Base-by-base conservation (phyloP, 805 yeast genomes). In the Barnettozyma sp. region DNA sequence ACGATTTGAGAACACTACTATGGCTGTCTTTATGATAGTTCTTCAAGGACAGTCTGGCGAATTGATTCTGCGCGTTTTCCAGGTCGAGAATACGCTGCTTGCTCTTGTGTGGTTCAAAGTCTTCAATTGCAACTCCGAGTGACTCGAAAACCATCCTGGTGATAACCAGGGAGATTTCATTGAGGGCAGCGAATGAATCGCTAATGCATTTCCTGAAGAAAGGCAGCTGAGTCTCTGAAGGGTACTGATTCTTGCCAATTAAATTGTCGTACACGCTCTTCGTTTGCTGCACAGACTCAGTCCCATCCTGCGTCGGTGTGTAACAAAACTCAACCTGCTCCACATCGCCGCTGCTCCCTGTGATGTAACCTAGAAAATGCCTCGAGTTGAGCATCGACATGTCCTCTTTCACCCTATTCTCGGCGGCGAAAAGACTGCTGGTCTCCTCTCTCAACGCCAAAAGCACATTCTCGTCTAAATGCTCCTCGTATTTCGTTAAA, bases 141-240 rank as follows among this genome's bases (percentile, higher is more conserved):
- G 81, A 62, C 47, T 77, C 81, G 20, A 74, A 67, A 4, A 76
- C 71, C 21, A 74, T 61, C 26, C 54, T 50, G 18, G 72, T 58
- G 38, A 78, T 60, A 17, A 45, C 42, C 5, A 59, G 50, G 15
- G 76, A 57, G 18, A 78, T 60, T 3, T 44, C 43, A 11, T 67
- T 63, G 67, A 78, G 66, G 16, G 63, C 65, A 4, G 42, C 52
- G 23, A 76, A 62, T 53, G 73, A 74, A 11, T 35, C 35, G 5
- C 39, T 39, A 6, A 52, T 45, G 1, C 44, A 39, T 9, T 40
- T 58, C 33, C 61, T 49, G 46, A 68, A 68, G 4, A 49, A 30
- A 2, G 73, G 74, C 2, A 59, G 45, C 6, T 33, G 34, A 6
- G 40, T 23, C 6, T 41, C 49, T 26, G 58, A 60, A 0, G 74